phyloP scores from a whole-genome alignment of 2,329 filamentous ascomycete genomes.

The Pseudogymnoascus sp. region DNA sequence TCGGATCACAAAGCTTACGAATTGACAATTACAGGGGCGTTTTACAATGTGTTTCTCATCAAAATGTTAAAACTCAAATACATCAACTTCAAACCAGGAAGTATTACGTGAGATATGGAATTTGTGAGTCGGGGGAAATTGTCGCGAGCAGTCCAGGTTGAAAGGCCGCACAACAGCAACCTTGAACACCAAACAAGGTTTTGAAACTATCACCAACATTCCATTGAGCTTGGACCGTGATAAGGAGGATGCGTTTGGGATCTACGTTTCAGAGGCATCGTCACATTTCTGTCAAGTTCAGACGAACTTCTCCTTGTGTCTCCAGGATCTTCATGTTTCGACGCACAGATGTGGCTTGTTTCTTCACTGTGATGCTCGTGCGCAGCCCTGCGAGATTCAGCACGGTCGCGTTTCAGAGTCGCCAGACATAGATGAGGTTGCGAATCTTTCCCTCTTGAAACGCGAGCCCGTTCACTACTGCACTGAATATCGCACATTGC shows the following conservation, averaged over 20 bases:
- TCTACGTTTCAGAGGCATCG: neutral
- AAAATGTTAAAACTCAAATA: neutral
- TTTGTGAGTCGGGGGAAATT: neutral
- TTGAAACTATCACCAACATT: neutral
- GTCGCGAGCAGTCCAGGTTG: neutral
- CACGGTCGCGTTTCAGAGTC: constrained; percentile 5
- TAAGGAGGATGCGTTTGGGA: neutral
- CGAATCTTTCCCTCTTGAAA: neutral
- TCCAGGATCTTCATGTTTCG: neutral
- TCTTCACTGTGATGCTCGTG: neutral
- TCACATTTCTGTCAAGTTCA: neutral
- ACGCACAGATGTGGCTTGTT: neutral
- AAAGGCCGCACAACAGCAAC: neutral
- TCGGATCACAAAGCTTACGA: neutral
- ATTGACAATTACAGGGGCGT: neutral
- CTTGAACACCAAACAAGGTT: neutral
- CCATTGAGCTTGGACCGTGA: neutral
- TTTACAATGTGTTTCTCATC: neutral
- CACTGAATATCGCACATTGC: neutral
- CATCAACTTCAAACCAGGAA: neutral
- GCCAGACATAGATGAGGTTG: neutral
- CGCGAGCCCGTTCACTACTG: neutral
- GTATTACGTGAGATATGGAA: neutral
- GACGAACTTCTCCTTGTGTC: neutral
- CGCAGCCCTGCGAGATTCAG: neutral